phyloP scores from a whole-genome alignment of 1,284 basidiomycete species.

The Ustilago bromivora region DNA sequence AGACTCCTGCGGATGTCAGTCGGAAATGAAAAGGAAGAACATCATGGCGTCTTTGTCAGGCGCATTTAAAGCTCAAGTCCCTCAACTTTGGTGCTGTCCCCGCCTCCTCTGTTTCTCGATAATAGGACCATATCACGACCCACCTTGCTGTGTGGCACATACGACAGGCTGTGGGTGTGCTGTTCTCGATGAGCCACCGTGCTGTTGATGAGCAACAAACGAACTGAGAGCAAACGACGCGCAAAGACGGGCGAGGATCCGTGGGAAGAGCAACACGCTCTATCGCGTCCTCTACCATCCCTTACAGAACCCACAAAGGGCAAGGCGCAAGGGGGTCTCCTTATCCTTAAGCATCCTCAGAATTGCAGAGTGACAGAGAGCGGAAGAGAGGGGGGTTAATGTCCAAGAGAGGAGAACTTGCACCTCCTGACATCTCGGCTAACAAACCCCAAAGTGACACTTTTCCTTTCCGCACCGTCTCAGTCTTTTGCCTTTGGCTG shows the following conservation, averaged over 20 bases:
- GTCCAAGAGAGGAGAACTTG: conserved; percentile 8
- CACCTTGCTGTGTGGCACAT: neutral
- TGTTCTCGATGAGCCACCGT: too few species aligned
- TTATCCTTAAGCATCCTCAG: neutral
- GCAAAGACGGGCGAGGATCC: neutral
- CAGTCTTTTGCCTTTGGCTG: neutral
- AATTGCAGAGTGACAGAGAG: neutral
- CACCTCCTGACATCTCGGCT: conserved; percentile 44
- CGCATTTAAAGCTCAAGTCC: neutral
- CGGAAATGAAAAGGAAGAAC: neutral
- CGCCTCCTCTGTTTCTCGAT: neutral
- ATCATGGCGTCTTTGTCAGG: neutral
- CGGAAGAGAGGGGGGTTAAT: neutral
- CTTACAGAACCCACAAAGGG: neutral
- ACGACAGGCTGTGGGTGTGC: too few species aligned
- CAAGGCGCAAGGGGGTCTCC: neutral
- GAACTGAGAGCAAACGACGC: too few species aligned
- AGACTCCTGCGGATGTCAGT: conserved; percentile 1
- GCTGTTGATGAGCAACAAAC: too few species aligned
- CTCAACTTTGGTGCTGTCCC: neutral
- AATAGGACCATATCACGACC: neutral
- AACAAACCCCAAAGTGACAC: neutral
- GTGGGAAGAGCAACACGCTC: neutral
- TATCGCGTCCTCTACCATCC: neutral
- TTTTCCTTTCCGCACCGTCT: neutral